Conservation (phyloP, 768 basidiomycete species). For the Mycena belliarum region DNA sequence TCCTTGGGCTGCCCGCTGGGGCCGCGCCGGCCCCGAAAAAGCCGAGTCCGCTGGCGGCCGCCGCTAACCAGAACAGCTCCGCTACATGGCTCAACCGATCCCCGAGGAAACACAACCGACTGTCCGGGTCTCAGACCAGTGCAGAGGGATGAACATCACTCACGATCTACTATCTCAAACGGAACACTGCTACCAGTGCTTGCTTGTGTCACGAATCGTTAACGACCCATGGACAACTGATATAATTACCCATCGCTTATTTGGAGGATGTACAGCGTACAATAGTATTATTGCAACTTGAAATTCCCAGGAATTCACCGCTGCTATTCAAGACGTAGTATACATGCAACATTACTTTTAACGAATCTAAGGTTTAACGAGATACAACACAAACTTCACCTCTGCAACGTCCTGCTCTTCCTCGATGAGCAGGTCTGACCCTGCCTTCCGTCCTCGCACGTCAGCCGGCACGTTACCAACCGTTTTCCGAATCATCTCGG, state of each 20-base stretch:
- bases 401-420: slow-evolving; percentile 89
- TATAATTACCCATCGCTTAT: background rate
- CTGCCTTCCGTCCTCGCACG: slow-evolving; percentile 51
- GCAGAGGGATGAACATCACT: slow-evolving; percentile 1
- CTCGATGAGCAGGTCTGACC: slow-evolving; percentile 61
- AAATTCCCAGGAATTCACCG: background rate
- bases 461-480: slow-evolving; percentile 72
- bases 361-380: slow-evolving; percentile 43
- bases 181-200: no score
- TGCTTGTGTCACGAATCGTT: no score
- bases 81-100: slow-evolving; percentile 19
- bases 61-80: slow-evolving; percentile 2
- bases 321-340: background rate
- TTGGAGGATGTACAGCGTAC: background rate
- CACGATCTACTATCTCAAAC: no score
- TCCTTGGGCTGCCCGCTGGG: slow-evolving; percentile 19
- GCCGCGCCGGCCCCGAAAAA: slow-evolving; percentile 17
- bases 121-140: slow-evolving; percentile 18
- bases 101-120: slow-evolving; percentile 10
- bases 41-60: slow-evolving; percentile 14
- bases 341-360: slow-evolving; percentile 9
- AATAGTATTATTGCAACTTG: background rate
- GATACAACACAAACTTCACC: slow-evolving; percentile 69
- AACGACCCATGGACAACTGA: no score
- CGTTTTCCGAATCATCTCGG: slow-evolving; percentile 70